Conservation (phyloP, 352 stramenopile genomes). For the Globisporangium iwayamae region DNA sequence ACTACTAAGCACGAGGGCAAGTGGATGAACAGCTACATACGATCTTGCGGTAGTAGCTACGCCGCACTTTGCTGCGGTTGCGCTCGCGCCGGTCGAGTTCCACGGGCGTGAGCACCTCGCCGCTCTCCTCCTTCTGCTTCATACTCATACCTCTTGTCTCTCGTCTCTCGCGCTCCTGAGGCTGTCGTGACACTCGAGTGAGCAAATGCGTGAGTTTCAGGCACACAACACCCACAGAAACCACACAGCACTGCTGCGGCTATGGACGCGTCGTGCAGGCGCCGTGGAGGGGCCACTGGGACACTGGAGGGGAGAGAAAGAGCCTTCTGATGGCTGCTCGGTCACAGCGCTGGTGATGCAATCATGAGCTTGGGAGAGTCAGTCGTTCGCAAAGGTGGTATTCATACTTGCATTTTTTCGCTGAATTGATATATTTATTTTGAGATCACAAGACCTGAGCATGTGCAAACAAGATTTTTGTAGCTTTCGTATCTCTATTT, state of each 20-base stretch:
- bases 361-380: background rate
- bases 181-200: background rate
- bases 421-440: background rate
- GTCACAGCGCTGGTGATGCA: background rate
- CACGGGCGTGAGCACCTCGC: conserved; percentile 25
- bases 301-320: background rate
- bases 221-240: too few relatives aligned
- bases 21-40: conserved; percentile 19
- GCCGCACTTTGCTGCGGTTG: conserved; percentile 49
- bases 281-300: background rate
- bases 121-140: conserved; percentile 12
- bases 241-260: too few relatives aligned
- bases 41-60: conserved; percentile 56
- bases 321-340: background rate
- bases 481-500: background rate
- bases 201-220: too few relatives aligned
- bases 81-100: conserved; percentile 42
- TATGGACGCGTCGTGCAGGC: background rate
- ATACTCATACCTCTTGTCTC: background rate
- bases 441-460: too few relatives aligned
- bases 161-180: background rate
- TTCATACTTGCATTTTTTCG: background rate
- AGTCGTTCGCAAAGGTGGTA: background rate
- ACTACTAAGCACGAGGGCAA: background rate
- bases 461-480: too few relatives aligned